These are phyloP conservation scores for Chaetothyriales sp. DNA, from an alignment of 2,329 filamentous ascomycete species.

Conservation along the genomic window DNA sequence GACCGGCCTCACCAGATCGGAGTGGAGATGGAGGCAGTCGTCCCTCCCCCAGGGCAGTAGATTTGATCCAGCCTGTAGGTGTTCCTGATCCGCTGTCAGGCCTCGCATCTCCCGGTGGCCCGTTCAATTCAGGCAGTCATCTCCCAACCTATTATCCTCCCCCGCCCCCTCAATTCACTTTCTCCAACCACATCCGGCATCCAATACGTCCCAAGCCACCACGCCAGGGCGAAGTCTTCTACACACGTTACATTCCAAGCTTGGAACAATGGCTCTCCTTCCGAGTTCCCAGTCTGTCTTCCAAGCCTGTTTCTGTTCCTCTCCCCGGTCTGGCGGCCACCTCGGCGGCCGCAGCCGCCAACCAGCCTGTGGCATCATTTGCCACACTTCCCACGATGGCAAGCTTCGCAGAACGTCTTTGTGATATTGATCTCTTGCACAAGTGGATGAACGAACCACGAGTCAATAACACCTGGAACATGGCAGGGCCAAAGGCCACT, in stretches of 20 bases:
- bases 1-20: slow-evolving; percentile 35
- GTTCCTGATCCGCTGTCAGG: slow-evolving; percentile 10
- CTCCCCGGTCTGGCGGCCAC: slow-evolving; percentile 45
- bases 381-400: slow-evolving; percentile 21
- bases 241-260: slow-evolving; percentile 71
- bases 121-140: slow-evolving; percentile 69
- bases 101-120: slow-evolving; percentile 34
- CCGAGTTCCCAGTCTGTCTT: slow-evolving; percentile 59
- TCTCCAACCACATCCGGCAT: slow-evolving; percentile 65
- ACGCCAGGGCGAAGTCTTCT: slow-evolving; percentile 80
- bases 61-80: slow-evolving; percentile 4
- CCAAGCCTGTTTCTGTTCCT: slow-evolving; percentile 41
- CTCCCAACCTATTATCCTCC: slow-evolving; percentile 85
- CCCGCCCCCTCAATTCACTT: slow-evolving; percentile 62
- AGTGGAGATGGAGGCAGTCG: slow-evolving; percentile 1
- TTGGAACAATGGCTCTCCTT: slow-evolving; percentile 76
- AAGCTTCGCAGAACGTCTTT: slow-evolving; percentile 33
- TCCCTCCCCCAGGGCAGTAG: slow-evolving; percentile 6
- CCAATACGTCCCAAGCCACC: slow-evolving; percentile 78
- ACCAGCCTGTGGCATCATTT: slow-evolving; percentile 15
- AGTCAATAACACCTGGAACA: slow-evolving; percentile 74
- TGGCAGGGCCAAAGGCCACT: slow-evolving; percentile 38
- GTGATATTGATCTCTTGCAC: slow-evolving; percentile 56
- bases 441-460: slow-evolving; percentile 81
- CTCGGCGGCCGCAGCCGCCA: slow-evolving; percentile 13